Percentiles rank a stretch among this genome's conserved stretches.
Evolutionary conservation across 78 protist species (phyloP).

Genomic region (Guillardia theta): DNA sequence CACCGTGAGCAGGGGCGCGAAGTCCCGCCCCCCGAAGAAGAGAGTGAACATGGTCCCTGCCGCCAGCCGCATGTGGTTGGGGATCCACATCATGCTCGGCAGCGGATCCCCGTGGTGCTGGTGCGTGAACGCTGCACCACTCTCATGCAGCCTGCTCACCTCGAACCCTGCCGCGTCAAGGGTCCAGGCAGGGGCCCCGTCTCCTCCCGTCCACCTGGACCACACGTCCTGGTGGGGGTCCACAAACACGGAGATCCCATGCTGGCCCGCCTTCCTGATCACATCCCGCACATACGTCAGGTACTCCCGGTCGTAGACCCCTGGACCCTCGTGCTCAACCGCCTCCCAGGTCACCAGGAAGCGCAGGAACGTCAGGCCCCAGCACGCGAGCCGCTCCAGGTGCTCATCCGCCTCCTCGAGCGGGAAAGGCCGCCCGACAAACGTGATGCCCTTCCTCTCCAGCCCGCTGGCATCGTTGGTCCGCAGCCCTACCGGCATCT

Average conservation of each 20-base stretch:
- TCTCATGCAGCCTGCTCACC: not conserved
- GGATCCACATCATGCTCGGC: not conserved
- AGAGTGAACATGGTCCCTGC: constrained; percentile 13
- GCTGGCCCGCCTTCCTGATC: not conserved
- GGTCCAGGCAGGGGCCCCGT: constrained; percentile 15
- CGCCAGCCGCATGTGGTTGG: not conserved
- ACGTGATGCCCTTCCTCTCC: not conserved
- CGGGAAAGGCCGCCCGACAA: constrained; percentile 16
- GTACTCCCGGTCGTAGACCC: constrained; percentile 37
- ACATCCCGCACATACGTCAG: not conserved
- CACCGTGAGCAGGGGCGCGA: not conserved
- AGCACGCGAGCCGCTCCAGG: not conserved
- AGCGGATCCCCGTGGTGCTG: not conserved
- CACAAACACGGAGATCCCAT: not conserved
- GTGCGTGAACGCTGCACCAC: not conserved
- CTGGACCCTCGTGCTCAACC: constrained; percentile 44
- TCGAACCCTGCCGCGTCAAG: not conserved
- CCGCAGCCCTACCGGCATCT: not conserved
- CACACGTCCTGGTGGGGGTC: constrained; percentile 59
- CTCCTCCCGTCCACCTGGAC: constrained; percentile 20
- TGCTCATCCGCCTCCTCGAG: constrained; percentile 35
- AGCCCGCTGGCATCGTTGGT: not conserved
- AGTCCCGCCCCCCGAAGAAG: constrained; percentile 15
- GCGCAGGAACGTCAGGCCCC: not conserved
- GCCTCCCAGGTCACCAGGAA: constrained; percentile 52